Base-by-base conservation (phyloP, 768 basidiomycete genomes). In the Termitomyces sp. region DNA sequence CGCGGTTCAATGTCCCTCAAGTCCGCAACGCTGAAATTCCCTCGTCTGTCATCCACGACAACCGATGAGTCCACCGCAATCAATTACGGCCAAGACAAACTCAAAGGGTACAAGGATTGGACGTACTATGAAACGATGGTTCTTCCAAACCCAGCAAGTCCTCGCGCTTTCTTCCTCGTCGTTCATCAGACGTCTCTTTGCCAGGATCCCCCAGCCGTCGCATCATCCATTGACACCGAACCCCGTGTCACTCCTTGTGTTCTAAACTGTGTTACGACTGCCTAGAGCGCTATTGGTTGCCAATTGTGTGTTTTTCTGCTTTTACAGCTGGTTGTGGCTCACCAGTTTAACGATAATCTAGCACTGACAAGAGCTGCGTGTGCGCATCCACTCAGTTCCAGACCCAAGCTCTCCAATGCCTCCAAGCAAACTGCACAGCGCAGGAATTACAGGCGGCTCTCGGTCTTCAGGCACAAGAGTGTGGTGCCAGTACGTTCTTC, bases 1-100 rank as follows among this genome's bases (percentile, higher is more conserved):
- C 80, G 94, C 21, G 95, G 95, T 0, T 87, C 92, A 0, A 93
- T 98, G 59, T 83, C 87, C 2, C 90, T 96, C 85, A 85, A 84
- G 62, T 85, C 79, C 0, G 93, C 92, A 1, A 70, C 78, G 5
- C 70, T 94, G 19, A 85, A 83, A 62, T 58, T 74, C 17, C 74
- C 80, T 21, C 74, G 79, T 8, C 22, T 32, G 2, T 4, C 41
- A 6, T 11, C 28, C 22, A 34, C 21, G 5, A 45, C 42, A n/a
- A n/a, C n/a, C n/a, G n/a, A n/a, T n/a, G n/a, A n/a, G n/a, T n/a
- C n/a, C n/a, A n/a, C n/a, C n/a, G n/a, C n/a, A n/a, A n/a, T n/a
- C n/a, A n/a, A n/a, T n/a, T n/a, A n/a, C n/a, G n/a, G n/a, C n/a
- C n/a, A n/a, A n/a, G n/a, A n/a, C n/a, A n/a, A n/a, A n/a, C n/a